phyloP scores from a whole-genome alignment of 2,329 filamentous ascomycete species.

The Penicillium concentricum region DNA sequence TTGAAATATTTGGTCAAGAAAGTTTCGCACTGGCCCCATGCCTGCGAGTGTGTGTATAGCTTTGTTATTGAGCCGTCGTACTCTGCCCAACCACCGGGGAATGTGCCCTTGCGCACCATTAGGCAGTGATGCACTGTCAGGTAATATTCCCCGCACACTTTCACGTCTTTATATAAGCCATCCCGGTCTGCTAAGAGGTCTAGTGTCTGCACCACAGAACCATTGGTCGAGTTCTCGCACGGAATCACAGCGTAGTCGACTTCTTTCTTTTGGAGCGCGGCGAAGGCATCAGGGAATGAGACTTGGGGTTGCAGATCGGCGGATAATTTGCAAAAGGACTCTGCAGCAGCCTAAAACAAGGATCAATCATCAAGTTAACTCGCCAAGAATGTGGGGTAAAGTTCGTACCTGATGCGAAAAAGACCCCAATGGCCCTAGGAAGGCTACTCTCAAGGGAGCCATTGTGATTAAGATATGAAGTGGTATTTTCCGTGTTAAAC shows the following conservation, averaged over 20 bases:
- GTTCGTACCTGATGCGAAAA: slow-evolving; percentile 66
- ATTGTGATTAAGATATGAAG: slow-evolving; percentile 12
- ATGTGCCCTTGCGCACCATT: slow-evolving; percentile 50
- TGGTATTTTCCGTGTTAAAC: neutral
- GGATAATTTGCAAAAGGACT: slow-evolving; percentile 44
- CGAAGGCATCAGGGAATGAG: slow-evolving; percentile 67
- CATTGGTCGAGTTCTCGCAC: slow-evolving; percentile 95
- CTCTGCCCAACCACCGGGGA: slow-evolving; percentile 17
- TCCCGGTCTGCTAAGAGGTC: slow-evolving; percentile 81
- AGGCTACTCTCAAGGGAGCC: slow-evolving; percentile 46
- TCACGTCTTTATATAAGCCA: slow-evolving; percentile 63
- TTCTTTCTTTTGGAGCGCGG: slow-evolving; percentile 66
- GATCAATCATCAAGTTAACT: slow-evolving; percentile 1
- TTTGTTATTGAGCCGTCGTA: slow-evolving; percentile 63
- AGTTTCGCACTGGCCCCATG: slow-evolving; percentile 81
- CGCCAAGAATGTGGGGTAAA: slow-evolving; percentile 19
- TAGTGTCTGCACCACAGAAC: slow-evolving; percentile 83
- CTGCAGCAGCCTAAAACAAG: slow-evolving; percentile 52
- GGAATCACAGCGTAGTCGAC: slow-evolving; percentile 78
- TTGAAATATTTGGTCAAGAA: slow-evolving; percentile 72
- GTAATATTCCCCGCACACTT: slow-evolving; percentile 80
- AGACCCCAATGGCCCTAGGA: slow-evolving; percentile 63
- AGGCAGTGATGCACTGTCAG: slow-evolving; percentile 87
- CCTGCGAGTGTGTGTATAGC: slow-evolving; percentile 92
- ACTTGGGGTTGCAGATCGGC: slow-evolving; percentile 35